phyloP scores from a whole-genome alignment of 306 rosid genomes.

The Vicia villosa region DNA sequence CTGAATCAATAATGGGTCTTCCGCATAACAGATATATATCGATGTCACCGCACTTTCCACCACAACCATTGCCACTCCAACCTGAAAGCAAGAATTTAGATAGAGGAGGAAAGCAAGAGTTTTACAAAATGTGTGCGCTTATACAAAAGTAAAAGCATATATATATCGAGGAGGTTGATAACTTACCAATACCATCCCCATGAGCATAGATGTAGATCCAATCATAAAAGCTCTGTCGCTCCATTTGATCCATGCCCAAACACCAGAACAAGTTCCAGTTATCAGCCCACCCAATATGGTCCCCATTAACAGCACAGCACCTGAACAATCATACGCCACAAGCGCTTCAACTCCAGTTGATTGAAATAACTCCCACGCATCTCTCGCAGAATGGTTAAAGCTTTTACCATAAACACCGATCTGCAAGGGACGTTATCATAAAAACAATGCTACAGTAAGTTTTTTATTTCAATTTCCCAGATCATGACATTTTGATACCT shows the following conservation, averaged over 20 bases:
- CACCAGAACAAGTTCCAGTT: conserved; percentile 92
- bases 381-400: conserved; percentile 94
- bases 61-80: conserved; percentile 93
- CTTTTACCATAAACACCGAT: conserved; percentile 92
- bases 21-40: conserved; percentile 93
- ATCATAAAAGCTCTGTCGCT: conserved; percentile 81
- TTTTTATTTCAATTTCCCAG: conserved; percentile 15
- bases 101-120: neutral
- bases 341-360: conserved; percentile 98
- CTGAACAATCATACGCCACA: conserved; percentile 93
- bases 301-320: conserved; percentile 92
- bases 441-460: conserved; percentile 24
- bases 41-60: conserved; percentile 99
- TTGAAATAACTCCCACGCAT: conserved; percentile 98
- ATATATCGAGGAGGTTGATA: conserved; percentile 21
- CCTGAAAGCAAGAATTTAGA: conserved; percentile 48
- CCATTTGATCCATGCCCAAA: conserved; percentile 89
- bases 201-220: conserved; percentile 87
- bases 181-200: conserved; percentile 97
- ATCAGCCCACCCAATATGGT: conserved; percentile 82
- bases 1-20: conserved; percentile 82
- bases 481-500: neutral
- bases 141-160: no score
- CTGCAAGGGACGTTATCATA: conserved; percentile 46
- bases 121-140: neutral